phyloP scores from a whole-genome alignment of 768 basidiomycete genomes.

The Phylloporus sp. region DNA sequence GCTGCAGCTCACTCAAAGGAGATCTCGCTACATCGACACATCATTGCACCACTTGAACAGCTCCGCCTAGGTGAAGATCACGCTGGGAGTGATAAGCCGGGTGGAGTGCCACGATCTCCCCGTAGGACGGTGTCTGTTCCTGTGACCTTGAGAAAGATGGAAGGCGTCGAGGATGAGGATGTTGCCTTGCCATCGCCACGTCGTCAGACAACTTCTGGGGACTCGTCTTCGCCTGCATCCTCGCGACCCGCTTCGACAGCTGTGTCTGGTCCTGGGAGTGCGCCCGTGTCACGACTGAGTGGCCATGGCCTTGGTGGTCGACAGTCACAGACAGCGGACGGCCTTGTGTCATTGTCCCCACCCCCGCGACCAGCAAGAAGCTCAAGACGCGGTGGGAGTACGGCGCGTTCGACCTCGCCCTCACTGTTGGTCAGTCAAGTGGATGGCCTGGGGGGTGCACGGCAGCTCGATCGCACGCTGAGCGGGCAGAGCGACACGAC shows the following conservation, averaged over 20 bases:
- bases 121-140: constrained; percentile 22
- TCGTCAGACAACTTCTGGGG: constrained; percentile 10
- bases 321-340: constrained; percentile 13
- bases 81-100: not conserved
- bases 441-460: constrained; percentile 1
- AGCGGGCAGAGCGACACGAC: constrained; percentile 32
- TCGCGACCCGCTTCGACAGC: constrained; percentile 46
- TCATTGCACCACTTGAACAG: constrained; percentile 56
- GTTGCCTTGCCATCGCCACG: constrained; percentile 10
- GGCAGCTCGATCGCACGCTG: constrained; percentile 20
- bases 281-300: constrained; percentile 36
- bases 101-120: constrained; percentile 8
- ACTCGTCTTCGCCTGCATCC: constrained; percentile 28
- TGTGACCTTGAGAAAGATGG: constrained; percentile 1
- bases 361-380: constrained; percentile 23
- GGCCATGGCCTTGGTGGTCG: not conserved
- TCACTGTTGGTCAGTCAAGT: constrained; percentile 4
- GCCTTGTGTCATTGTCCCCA: constrained; percentile 25
- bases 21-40: constrained; percentile 38
- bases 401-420: constrained; percentile 5
- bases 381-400: constrained; percentile 13
- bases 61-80: constrained; percentile 34
- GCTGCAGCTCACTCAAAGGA: constrained; percentile 39
- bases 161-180: constrained; percentile 5
- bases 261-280: constrained; percentile 31